These are phyloP conservation scores for Huntiella bhutanensis DNA, from an alignment of 2,329 filamentous ascomycete species.

Conservation along the genomic window DNA sequence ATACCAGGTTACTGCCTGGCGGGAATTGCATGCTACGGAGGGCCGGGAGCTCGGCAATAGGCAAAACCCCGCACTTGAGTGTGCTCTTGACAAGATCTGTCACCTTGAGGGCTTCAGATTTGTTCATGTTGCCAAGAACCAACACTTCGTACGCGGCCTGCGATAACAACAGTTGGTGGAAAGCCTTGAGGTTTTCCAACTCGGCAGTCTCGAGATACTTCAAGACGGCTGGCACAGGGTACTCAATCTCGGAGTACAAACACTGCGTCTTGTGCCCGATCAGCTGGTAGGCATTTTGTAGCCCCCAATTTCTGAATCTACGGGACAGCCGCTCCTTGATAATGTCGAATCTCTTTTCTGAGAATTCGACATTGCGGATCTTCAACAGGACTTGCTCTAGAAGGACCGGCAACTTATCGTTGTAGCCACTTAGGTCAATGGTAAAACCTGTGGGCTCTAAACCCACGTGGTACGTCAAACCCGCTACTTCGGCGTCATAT, in stretches of 20 bases:
- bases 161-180: constrained; percentile 61
- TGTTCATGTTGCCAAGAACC: constrained; percentile 83
- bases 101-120: constrained; percentile 74
- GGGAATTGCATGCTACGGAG: constrained; percentile 60
- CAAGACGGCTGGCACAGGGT: constrained; percentile 61
- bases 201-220: constrained; percentile 60
- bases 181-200: constrained; percentile 52
- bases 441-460: constrained; percentile 56
- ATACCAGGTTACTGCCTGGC: constrained; percentile 65
- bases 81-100: constrained; percentile 66
- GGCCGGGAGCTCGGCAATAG: constrained; percentile 62
- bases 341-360: constrained; percentile 75
- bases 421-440: constrained; percentile 73
- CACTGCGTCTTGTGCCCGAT: constrained; percentile 67
- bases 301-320: constrained; percentile 69
- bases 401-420: constrained; percentile 83
- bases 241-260: constrained; percentile 58
- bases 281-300: constrained; percentile 75
- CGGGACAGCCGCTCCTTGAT: constrained; percentile 70
- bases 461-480: constrained; percentile 63
- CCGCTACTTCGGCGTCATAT: constrained; percentile 87
- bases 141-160: constrained; percentile 80
- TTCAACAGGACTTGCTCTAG: constrained; percentile 73
- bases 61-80: constrained; percentile 54
- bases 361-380: constrained; percentile 68